Percentiles rank a stretch among this genome's conserved stretches.
Conservation (phyloP, 441 rosid species). For the Gossypium lobatum region DNA sequence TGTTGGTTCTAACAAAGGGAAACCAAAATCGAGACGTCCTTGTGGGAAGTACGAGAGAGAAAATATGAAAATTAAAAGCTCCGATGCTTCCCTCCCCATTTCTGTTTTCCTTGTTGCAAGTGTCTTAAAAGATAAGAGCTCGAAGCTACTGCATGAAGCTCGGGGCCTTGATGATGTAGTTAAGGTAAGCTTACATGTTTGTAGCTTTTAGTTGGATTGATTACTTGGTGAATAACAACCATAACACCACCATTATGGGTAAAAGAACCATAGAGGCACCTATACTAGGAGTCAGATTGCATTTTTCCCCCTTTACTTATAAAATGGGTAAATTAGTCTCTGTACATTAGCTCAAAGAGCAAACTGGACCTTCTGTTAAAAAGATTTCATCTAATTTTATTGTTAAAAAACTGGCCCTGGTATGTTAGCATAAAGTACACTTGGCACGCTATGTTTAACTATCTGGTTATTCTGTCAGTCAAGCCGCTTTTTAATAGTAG, state of each 20-base stretch:
- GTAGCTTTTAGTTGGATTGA: background rate
- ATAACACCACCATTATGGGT: background rate
- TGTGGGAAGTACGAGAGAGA: slow-evolving; percentile 92
- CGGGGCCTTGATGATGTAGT: slow-evolving; percentile 92
- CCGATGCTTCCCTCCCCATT: slow-evolving; percentile 79
- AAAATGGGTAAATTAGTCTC: too few relatives aligned
- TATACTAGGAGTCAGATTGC: too few relatives aligned
- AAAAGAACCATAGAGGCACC: too few relatives aligned
- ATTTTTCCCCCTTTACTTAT: too few relatives aligned
- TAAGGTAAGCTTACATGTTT: slow-evolving; percentile 42
- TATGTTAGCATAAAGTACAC: too few relatives aligned
- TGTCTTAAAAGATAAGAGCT: slow-evolving; percentile 89
- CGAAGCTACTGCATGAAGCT: slow-evolving; percentile 72
- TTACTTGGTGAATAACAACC: background rate
- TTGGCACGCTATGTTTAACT: too few relatives aligned
- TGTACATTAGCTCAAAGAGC: too few relatives aligned
- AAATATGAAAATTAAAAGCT: slow-evolving; percentile 57
- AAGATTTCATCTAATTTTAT: too few relatives aligned
- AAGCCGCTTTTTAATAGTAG: too few relatives aligned
- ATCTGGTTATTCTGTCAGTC: too few relatives aligned
- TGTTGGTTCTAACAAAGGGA: slow-evolving; percentile 53
- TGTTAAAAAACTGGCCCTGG: too few relatives aligned
- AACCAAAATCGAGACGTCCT: slow-evolving; percentile 53
- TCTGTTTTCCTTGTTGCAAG: slow-evolving; percentile 94
- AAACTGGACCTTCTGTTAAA: too few relatives aligned